phyloP scores from a whole-genome alignment of 495 filamentous ascomycete species.

The Lentithecium fluviatile region DNA sequence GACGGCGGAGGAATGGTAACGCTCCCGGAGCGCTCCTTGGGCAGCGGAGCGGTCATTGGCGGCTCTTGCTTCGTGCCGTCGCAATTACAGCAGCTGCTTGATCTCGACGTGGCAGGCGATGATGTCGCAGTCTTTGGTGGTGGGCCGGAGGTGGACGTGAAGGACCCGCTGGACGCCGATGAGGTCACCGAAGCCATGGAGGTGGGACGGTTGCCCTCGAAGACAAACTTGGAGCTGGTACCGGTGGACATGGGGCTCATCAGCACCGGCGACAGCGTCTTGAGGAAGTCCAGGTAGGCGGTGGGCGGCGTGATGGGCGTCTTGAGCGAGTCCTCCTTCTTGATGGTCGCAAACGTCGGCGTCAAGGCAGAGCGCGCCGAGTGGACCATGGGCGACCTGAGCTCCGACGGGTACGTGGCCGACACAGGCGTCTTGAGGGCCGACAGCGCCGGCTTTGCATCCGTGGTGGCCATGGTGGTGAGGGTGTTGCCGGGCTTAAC shows the following conservation, averaged over 20 bases:
- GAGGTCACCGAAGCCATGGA: constrained; percentile 33
- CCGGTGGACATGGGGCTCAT: constrained; percentile 45
- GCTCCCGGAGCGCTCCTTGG: constrained; percentile 12
- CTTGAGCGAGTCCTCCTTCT: constrained; percentile 56
- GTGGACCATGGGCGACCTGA: constrained; percentile 53
- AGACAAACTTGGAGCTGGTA: constrained; percentile 42
- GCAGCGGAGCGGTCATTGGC: constrained; percentile 20
- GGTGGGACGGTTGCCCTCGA: constrained; percentile 44
- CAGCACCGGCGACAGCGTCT: constrained; percentile 68
- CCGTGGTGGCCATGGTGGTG: constrained; percentile 38
- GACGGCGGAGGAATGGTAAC: constrained; percentile 42
- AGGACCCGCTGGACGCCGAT: constrained; percentile 27
- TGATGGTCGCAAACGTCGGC: constrained; percentile 45
- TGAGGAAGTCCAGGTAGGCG: constrained; percentile 91
- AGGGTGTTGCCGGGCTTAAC: constrained; percentile 18
- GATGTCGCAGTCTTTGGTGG: constrained; percentile 24
- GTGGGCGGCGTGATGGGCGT: constrained; percentile 91
- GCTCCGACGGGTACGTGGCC: constrained; percentile 75
- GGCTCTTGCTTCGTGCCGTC: constrained; percentile 47
- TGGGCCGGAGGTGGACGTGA: constrained; percentile 30
- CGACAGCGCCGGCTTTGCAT: constrained; percentile 62
- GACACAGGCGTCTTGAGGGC: constrained; percentile 76
- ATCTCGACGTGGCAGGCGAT: constrained; percentile 55
- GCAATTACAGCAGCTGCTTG: constrained; percentile 56
- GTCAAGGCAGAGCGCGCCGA: constrained; percentile 44